Percentiles rank a stretch among this genome's conserved stretches.
Conservation (phyloP, 1,284 basidiomycete genomes). For the Microbotryum intermedium region DNA sequence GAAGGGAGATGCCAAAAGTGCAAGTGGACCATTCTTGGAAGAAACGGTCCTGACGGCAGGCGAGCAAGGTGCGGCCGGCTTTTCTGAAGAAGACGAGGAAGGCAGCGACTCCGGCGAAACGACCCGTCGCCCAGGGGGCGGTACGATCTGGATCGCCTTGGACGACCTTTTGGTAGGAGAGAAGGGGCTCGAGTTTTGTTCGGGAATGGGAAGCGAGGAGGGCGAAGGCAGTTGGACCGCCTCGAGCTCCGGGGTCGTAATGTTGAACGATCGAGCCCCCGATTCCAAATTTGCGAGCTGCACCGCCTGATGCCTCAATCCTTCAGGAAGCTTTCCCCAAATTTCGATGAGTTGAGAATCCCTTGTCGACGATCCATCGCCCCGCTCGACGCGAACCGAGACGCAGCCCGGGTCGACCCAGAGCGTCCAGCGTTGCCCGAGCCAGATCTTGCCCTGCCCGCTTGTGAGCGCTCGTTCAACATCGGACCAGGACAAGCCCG, state of each 20-base stretch:
- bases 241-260: constrained; percentile 4
- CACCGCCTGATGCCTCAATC: constrained; percentile 9
- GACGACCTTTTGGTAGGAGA: constrained; percentile 29
- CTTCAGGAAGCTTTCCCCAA: constrained; percentile 28
- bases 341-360: constrained; percentile 30
- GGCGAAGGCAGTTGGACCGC: background rate
- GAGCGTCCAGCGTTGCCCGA: constrained; percentile 32
- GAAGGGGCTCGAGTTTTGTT: background rate
- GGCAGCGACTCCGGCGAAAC: constrained; percentile 16
- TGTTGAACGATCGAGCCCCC: constrained; percentile 14
- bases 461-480: constrained; percentile 4
- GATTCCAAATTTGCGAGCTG: constrained; percentile 7
- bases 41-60: background rate
- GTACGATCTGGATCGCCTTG: constrained; percentile 25
- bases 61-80: constrained; percentile 15
- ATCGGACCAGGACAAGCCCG: background rate
- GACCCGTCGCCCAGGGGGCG: constrained; percentile 13
- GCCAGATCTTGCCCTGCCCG: background rate
- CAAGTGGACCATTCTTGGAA: background rate
- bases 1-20: constrained; percentile 25
- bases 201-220: constrained; percentile 1
- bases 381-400: constrained; percentile 26
- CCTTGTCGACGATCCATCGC: constrained; percentile 7
- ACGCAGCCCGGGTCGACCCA: constrained; percentile 37
- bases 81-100: constrained; percentile 17